Evolutionary conservation across 2,329 filamentous ascomycete species (phyloP).

Genomic region (Beauveria australis): DNA sequence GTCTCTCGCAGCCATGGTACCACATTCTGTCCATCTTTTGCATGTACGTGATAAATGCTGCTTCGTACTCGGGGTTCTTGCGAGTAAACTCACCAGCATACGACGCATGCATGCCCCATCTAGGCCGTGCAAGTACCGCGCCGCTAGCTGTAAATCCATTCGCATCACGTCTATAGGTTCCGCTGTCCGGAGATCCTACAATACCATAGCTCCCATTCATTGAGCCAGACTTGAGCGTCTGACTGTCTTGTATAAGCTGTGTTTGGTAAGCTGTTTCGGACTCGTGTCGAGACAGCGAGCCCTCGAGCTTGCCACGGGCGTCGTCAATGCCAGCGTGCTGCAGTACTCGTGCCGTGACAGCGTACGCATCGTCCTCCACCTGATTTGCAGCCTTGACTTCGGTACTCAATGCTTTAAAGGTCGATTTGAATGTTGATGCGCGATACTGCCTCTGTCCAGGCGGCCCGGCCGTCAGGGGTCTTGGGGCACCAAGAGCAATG

Average conservation of each 20-base stretch:
- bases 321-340: constrained; percentile 18
- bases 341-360: constrained; percentile 17
- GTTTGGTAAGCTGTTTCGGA: constrained; percentile 7
- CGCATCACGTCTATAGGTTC: not conserved
- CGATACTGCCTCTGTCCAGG: constrained; percentile 44
- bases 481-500: constrained; percentile 34
- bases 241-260: constrained; percentile 8
- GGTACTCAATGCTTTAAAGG: constrained; percentile 26
- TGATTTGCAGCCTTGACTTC: constrained; percentile 17
- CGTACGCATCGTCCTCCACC: constrained; percentile 17
- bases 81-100: not conserved
- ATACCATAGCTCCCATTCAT: not conserved
- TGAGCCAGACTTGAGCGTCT: not conserved
- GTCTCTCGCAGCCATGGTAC: constrained; percentile 29
- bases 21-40: constrained; percentile 20
- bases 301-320: not conserved
- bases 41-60: not conserved
- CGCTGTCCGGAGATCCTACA: not conserved
- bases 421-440: constrained; percentile 33
- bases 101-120: not conserved
- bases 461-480: constrained; percentile 45
- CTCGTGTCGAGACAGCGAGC: constrained; percentile 10
- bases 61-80: not conserved
- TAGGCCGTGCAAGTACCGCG: not conserved
- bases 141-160: not conserved